Evolutionary conservation across 1,284 basidiomycete species (phyloP), one percentile per base, ranked within the genome.

Genomic region (Salmacisia buchloeana): DNA sequence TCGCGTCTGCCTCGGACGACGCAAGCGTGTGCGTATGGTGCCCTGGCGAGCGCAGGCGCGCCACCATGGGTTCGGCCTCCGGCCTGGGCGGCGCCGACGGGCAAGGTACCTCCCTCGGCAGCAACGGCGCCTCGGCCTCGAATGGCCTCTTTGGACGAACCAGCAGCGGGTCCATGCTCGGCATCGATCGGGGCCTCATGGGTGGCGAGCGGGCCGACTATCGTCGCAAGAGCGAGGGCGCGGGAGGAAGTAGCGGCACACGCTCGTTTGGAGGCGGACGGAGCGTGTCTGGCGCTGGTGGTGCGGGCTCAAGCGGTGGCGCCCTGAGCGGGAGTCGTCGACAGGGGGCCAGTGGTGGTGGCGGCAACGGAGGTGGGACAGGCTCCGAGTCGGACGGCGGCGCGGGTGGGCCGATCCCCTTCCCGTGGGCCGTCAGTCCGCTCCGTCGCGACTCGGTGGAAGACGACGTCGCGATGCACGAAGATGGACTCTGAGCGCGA

Each of bases 1-100:
- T 98, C 81, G 94, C 94, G 31, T 80, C 78, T 31, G 78, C 76
- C 33, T 72, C 77, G 15, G 82, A 78, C 56, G 77, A 80, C 45
- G 62, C 67, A 21, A 74, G 73, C 0, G 71, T 76, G 10, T 65
- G 74, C 4, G 69, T 75, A 58, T 78, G 76, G 76, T 60, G 67
- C 10, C 71, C 75, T 2, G 58, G 36, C 1, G 25, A 54, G 18
- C 49, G 49, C 12, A 27, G 15, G 34, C 49, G 49, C 9, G 27
- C 29, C 18, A n/a, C n/a, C n/a, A n/a, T n/a, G n/a, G 41, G 41
- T 43, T 43, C 41, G 41, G 35, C 9, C 35, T 5, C 27, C 29
- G 29, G 29, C 49, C 6, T 27, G 12, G 27, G 49, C 31, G 27
- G 27, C 6, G 18, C 6, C 29, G 10, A n/a, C 49, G 3, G 18